Evolutionary conservation across 2,329 filamentous ascomycete species (phyloP), one percentile per base, ranked within the genome.

Genomic region (Scedosporium boydii): DNA sequence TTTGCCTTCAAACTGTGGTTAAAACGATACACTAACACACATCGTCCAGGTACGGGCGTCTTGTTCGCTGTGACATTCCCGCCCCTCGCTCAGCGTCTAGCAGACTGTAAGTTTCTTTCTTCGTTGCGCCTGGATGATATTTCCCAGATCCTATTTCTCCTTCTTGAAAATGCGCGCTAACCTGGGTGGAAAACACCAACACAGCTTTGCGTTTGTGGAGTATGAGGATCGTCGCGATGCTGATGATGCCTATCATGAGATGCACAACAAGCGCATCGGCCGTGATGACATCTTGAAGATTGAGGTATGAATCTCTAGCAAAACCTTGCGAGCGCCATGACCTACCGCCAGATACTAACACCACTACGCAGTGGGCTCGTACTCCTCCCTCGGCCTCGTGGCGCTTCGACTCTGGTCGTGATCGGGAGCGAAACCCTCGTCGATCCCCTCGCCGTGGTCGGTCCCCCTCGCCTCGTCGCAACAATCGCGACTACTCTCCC

Each of bases 251-350:
- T 99, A 99, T 75, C 91, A 99, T 76, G 95, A 99, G 80, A 99
- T 99, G 95, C 95, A 99, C 75, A 98, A 98, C 82, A 97, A 97
- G 86, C 91, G 93, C 68, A 92, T 99, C 69, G 93, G 92, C 58
- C 89, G 93, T 66, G 95, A 99, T 73, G 95, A 99, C 71, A 80
- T 96, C 64, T 75, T 99, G 79, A 99, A 99, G 81, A 98, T 99
- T 68, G 95, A 99, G 85, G 95, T 96, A 78, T 58, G 6, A 26
- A 5, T 38, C 3, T 69, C 18, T 10, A 16, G 14, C 5, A 55
- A 55, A n/a, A 7, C 6, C 41, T n/a, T n/a, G 12, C 16, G 41
- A 34, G 9, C 27, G 12, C 4, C 9, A 3, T 3, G 2, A 23
- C 9, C 57, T 38, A 34, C 23, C 9, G 23, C 23, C 16, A 29